Conservation (phyloP, 2,329 filamentous ascomycete genomes). For the Aaosphaeria arxii region DNA sequence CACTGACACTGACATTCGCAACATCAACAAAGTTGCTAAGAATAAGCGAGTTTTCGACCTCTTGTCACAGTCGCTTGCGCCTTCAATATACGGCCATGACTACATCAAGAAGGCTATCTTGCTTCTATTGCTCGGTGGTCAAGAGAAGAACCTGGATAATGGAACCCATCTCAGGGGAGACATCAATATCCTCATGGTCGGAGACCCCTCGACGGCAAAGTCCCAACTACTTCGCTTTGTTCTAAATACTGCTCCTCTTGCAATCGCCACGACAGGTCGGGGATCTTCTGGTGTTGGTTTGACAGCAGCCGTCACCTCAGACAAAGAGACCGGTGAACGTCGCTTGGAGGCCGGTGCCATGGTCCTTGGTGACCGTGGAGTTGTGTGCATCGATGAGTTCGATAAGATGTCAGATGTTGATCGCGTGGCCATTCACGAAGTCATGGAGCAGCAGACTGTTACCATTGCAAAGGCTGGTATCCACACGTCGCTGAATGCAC, state of each 20-base stretch:
- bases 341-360: slow-evolving; percentile 96
- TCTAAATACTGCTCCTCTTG: slow-evolving; percentile 91
- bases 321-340: slow-evolving; percentile 96
- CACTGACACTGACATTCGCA: slow-evolving; percentile 94
- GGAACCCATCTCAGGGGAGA: slow-evolving; percentile 97
- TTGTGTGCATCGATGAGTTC: slow-evolving; percentile 98
- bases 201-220: slow-evolving; percentile 96
- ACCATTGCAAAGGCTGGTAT: slow-evolving; percentile 99
- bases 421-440: slow-evolving; percentile 97
- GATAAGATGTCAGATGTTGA: slow-evolving; percentile 99
- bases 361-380: slow-evolving; percentile 94
- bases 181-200: slow-evolving; percentile 99
- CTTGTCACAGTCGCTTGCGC: slow-evolving; percentile 88
- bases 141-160: slow-evolving; percentile 98
- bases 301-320: slow-evolving; percentile 90
- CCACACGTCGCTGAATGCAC: slow-evolving; percentile 93
- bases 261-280: slow-evolving; percentile 94
- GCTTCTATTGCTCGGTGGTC: slow-evolving; percentile 89
- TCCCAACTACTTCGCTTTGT: slow-evolving; percentile 98
- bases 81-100: slow-evolving; percentile 95
- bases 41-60: slow-evolving; percentile 91
- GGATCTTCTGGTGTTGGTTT: slow-evolving; percentile 97
- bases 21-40: slow-evolving; percentile 97
- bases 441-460: slow-evolving; percentile 99
- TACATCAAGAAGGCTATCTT: slow-evolving; percentile 98